phyloP scores from a whole-genome alignment of 495 filamentous ascomycete species.

The Wilcoxina mikolae region DNA sequence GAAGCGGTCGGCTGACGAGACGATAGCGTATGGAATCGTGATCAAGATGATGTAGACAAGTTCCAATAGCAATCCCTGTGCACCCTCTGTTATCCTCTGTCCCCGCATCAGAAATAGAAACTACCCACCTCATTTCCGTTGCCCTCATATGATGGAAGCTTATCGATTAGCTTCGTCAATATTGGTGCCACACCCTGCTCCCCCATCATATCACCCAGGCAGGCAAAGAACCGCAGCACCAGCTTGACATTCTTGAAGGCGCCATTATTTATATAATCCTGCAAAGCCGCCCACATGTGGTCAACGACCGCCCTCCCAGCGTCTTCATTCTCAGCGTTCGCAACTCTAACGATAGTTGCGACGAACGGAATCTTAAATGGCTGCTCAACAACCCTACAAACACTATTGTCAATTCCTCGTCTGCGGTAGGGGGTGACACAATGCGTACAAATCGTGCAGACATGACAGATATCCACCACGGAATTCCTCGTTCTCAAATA shows the following conservation, averaged over 20 bases:
- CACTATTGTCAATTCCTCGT: constrained; percentile 26
- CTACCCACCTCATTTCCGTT: constrained; percentile 10
- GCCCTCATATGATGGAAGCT: constrained; percentile 3
- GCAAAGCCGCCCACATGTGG: constrained; percentile 47
- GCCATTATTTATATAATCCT: constrained; percentile 50
- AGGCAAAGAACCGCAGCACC: constrained; percentile 69
- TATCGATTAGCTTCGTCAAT: constrained; percentile 62
- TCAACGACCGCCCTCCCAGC: constrained; percentile 45
- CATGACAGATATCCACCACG: constrained; percentile 54
- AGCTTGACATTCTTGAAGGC: constrained; percentile 87
- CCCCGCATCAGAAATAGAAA: neutral
- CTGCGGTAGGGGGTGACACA: neutral
- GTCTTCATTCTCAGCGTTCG: constrained; percentile 48
- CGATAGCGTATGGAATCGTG: constrained; percentile 81
- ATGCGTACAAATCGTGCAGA: constrained; percentile 53
- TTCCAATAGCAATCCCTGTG: constrained; percentile 56
- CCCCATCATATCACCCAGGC: constrained; percentile 62
- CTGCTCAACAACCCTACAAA: constrained; percentile 52
- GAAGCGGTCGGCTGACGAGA: constrained; percentile 41
- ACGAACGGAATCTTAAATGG: constrained; percentile 93
- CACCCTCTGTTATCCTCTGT: neutral
- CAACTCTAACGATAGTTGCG: constrained; percentile 60
- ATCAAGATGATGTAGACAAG: constrained; percentile 90
- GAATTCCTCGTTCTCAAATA: constrained; percentile 61
- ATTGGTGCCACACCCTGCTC: constrained; percentile 76